Conservation (phyloP, 2,329 filamentous ascomycete genomes). For the Fonsecaea pedrosoi region DNA sequence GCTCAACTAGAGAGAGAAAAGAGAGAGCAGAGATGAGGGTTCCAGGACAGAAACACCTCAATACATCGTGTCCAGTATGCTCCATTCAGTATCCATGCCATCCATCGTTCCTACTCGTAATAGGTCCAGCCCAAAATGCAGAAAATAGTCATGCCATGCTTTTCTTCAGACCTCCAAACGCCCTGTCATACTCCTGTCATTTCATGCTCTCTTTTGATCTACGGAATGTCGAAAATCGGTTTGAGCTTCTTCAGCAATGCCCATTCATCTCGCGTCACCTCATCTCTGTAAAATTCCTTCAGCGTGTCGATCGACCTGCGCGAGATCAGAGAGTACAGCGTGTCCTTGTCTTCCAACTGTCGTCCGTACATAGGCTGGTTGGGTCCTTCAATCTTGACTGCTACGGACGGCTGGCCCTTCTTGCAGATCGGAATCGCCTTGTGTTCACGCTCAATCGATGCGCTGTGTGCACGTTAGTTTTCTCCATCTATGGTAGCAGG, state of each 20-base stretch:
- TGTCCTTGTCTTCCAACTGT: constrained; percentile 90
- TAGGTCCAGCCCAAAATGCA: constrained; percentile 1
- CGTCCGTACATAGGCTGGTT: constrained; percentile 94
- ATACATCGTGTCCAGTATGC: neutral
- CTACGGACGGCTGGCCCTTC: constrained; percentile 95
- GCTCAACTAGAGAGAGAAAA: neutral
- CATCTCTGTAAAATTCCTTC: constrained; percentile 91
- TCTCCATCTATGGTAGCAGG: constrained; percentile 3
- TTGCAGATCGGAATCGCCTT: constrained; percentile 93
- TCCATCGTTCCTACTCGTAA: neutral
- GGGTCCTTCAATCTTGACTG: constrained; percentile 93
- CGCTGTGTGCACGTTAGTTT: constrained; percentile 60
- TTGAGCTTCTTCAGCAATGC: constrained; percentile 93
- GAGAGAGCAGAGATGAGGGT: neutral
- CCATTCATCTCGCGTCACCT: constrained; percentile 94
- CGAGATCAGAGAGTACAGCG: constrained; percentile 85
- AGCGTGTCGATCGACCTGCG: constrained; percentile 89
- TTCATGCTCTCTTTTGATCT: constrained; percentile 6
- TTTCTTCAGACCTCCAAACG: neutral
- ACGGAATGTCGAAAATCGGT: constrained; percentile 86
- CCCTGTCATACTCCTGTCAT: constrained; percentile 1
- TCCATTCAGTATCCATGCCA: neutral
- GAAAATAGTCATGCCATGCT: neutral
- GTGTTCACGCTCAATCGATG: constrained; percentile 95
- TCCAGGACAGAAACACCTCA: neutral